Evolutionary conservation across 345 rosid genomes (phyloP).

Genomic region (Sisymbrium altissimum): DNA sequence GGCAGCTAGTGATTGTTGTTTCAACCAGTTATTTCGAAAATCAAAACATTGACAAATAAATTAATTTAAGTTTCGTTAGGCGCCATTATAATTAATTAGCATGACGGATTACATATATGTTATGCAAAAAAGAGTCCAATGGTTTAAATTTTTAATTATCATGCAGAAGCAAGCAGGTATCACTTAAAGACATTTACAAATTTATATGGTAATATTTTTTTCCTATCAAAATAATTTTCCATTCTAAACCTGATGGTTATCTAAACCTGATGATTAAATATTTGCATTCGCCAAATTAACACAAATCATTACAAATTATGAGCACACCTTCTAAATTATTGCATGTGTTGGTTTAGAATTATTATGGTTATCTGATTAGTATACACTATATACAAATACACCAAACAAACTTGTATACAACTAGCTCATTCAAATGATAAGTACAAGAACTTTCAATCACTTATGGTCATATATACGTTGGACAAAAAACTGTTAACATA

Average conservation of each 20-base stretch:
- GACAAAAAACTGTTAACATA: background rate
- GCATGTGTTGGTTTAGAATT: background rate
- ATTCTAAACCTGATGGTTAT: too few relatives aligned
- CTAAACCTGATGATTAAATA: background rate
- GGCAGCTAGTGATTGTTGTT: background rate
- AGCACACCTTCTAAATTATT: background rate
- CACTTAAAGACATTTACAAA: background rate
- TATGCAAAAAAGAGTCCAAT: background rate
- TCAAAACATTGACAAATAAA: background rate
- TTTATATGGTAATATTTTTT: background rate
- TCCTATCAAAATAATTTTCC: too few relatives aligned
- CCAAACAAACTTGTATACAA: constrained; percentile 2
- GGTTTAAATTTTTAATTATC: background rate
- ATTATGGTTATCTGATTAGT: background rate
- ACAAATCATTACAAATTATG: background rate
- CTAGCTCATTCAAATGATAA: constrained; percentile 18
- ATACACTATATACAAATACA: background rate
- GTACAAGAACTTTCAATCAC: constrained; percentile 4
- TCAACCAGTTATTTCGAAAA: background rate
- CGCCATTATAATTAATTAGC: background rate
- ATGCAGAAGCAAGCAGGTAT: background rate
- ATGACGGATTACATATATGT: background rate
- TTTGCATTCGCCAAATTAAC: background rate
- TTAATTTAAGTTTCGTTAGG: background rate
- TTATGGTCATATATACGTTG: background rate